These are phyloP conservation scores for Trichoderma koningiopsis DNA, from an alignment of 2,329 filamentous ascomycete genomes.

Conservation along the genomic window DNA sequence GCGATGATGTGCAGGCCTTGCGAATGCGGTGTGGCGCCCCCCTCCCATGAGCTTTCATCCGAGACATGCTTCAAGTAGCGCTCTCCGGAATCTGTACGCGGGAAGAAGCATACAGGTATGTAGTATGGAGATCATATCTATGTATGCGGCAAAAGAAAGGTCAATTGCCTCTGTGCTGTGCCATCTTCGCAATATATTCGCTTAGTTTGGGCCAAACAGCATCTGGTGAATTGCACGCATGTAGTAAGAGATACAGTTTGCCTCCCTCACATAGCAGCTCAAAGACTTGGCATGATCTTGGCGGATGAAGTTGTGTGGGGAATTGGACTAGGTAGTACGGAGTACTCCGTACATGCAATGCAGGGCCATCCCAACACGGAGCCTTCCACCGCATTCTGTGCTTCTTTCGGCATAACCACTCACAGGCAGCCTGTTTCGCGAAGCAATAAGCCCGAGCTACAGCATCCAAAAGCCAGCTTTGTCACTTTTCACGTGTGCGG, in stretches of 20 bases:
- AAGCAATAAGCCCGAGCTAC: constrained; percentile 19
- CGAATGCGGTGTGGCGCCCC: constrained; percentile 33
- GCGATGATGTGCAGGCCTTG: constrained; percentile 36
- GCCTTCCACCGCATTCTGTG: constrained; percentile 16
- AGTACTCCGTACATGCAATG: constrained; percentile 23
- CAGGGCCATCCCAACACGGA: constrained; percentile 22
- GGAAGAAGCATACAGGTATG: not conserved
- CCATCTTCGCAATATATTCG: not conserved
- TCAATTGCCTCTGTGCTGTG: not conserved
- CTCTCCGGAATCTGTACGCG: constrained; percentile 4
- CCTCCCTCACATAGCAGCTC: not conserved
- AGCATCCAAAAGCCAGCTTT: not conserved
- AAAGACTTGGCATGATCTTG: constrained; percentile 14
- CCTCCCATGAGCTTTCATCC: constrained; percentile 24
- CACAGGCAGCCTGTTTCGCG: constrained; percentile 14
- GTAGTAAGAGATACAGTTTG: not conserved
- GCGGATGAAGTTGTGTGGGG: constrained; percentile 21
- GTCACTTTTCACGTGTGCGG: constrained; percentile 16
- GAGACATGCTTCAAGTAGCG: constrained; percentile 25
- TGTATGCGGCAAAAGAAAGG: not conserved
- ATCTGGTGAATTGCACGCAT: not conserved
- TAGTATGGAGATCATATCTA: not conserved
- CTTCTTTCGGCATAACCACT: constrained; percentile 21
- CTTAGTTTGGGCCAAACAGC: not conserved
- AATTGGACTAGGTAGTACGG: constrained; percentile 6